Conservation (phyloP, 225 moss, liverwort and hornwort genomes). For the Asterella californica region DNA sequence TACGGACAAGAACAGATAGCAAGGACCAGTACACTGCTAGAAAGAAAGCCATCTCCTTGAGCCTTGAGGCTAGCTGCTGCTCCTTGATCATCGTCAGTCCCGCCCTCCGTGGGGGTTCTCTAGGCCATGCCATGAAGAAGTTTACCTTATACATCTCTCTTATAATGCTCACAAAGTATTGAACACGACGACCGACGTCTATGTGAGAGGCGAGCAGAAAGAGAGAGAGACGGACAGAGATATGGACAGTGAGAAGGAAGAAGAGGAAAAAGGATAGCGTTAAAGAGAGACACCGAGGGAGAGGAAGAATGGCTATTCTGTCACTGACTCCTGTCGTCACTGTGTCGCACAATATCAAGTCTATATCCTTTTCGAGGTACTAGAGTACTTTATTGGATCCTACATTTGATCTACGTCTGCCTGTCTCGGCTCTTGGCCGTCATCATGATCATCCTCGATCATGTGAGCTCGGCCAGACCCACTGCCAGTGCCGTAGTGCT, state of each 20-base stretch:
- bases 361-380: neutral
- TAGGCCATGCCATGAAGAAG: neutral
- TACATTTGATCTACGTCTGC: neutral
- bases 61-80: neutral
- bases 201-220: too few relatives aligned
- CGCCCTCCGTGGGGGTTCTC: neutral
- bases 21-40: neutral
- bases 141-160: neutral
- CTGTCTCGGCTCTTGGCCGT: neutral
- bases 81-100: slow-evolving; percentile 7
- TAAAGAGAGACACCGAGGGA: neutral
- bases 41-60: too few relatives aligned
- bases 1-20: slow-evolving; percentile 9
- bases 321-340: neutral
- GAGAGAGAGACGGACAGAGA: too few relatives aligned
- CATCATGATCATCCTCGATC: slow-evolving; percentile 12
- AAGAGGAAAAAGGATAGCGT: too few relatives aligned
- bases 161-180: neutral
- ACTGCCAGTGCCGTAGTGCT: slow-evolving; percentile 3
- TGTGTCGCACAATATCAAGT: neutral
- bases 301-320: too few relatives aligned
- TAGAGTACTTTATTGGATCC: neutral
- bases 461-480: neutral
- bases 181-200: too few relatives aligned
- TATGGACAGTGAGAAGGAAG: too few relatives aligned